A percentile compares a stretch with the other conserved stretches of the same genome.
These are phyloP conservation scores for Saccharum officinarum DNA, from an alignment of 176 grass and related monocot genomes.

Conservation along the genomic window DNA sequence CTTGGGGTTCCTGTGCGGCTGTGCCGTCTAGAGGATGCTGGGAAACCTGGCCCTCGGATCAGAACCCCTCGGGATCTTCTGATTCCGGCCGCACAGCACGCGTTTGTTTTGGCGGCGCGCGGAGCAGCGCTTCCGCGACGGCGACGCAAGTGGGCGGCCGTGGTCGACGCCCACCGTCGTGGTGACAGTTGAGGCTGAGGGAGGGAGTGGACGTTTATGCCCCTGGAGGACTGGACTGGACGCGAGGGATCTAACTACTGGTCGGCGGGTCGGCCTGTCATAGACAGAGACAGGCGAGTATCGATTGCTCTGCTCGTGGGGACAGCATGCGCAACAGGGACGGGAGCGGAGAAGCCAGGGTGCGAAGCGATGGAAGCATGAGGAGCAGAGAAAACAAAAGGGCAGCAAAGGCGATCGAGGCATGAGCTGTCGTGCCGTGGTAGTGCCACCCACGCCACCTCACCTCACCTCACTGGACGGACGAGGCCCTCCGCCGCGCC, in stretches of 20 bases:
- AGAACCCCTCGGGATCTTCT: slow-evolving; percentile 28
- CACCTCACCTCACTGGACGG: not conserved
- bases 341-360: not conserved
- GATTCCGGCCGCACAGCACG: not conserved
- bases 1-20: not conserved
- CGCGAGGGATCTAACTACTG: not conserved
- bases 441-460: slow-evolving; percentile 15
- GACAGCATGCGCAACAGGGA: not conserved
- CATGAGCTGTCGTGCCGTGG: not conserved
- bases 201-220: not conserved
- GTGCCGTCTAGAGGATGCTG: not conserved
- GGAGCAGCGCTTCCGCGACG: not conserved
- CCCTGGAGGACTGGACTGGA: not conserved
- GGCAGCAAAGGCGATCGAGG: not conserved
- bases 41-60: not conserved
- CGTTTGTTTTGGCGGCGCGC: slow-evolving; percentile 27
- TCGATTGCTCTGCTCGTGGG: not conserved
- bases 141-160: not conserved
- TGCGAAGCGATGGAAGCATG: not conserved
- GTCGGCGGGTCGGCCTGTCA: too few species aligned
- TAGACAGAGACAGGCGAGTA: too few species aligned
- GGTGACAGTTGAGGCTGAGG: not conserved
- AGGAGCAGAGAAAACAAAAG: not conserved
- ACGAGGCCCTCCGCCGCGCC: not conserved
- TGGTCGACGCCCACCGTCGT: not conserved